phyloP scores from a whole-genome alignment of 495 filamentous ascomycete species.

The Aspergillus affinis region DNA sequence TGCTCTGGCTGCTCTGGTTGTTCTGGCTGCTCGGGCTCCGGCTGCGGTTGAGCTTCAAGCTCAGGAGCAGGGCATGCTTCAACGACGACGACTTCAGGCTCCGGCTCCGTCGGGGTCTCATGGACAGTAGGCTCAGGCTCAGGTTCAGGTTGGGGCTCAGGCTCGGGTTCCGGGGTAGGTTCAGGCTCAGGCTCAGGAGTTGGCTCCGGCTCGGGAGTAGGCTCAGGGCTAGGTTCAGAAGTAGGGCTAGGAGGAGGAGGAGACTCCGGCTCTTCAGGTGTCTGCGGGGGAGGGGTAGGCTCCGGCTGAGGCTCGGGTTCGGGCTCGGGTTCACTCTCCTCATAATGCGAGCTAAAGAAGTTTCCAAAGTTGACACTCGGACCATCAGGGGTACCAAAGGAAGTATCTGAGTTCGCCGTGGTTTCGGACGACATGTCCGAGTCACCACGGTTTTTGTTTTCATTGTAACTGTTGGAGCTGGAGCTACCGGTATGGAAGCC shows the following conservation, averaged over 20 bases:
- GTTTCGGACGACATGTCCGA: background rate
- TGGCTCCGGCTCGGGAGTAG: slow-evolving; percentile 1
- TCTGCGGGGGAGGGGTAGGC: too few relatives aligned
- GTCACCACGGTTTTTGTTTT: slow-evolving; percentile 13
- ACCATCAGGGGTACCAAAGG: slow-evolving; percentile 24
- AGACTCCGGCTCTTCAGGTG: slow-evolving; percentile 7
- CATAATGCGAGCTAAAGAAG: slow-evolving; percentile 20
- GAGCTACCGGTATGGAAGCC: slow-evolving; percentile 19
- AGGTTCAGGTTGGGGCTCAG: background rate
- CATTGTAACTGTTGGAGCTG: slow-evolving; percentile 18
- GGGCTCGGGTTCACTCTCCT: slow-evolving; percentile 15
- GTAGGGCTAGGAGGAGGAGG: slow-evolving; percentile 5
- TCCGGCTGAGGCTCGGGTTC: background rate
- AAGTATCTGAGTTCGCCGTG: background rate
- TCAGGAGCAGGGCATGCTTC: slow-evolving; percentile 6
- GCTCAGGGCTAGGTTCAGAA: slow-evolving; percentile 19
- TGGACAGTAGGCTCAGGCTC: background rate
- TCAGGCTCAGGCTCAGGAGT: background rate
- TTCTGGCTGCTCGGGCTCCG: background rate
- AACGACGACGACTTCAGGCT: background rate
- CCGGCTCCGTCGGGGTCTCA: background rate
- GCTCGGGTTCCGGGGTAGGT: background rate
- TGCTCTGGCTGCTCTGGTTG: slow-evolving; percentile 1
- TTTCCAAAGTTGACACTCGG: slow-evolving; percentile 19
- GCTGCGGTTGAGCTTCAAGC: background rate